Percentiles rank a stretch among this genome's conserved stretches.
Evolutionary conservation across 768 basidiomycete species (phyloP).

Genomic region (Tylopilus intermedius): DNA sequence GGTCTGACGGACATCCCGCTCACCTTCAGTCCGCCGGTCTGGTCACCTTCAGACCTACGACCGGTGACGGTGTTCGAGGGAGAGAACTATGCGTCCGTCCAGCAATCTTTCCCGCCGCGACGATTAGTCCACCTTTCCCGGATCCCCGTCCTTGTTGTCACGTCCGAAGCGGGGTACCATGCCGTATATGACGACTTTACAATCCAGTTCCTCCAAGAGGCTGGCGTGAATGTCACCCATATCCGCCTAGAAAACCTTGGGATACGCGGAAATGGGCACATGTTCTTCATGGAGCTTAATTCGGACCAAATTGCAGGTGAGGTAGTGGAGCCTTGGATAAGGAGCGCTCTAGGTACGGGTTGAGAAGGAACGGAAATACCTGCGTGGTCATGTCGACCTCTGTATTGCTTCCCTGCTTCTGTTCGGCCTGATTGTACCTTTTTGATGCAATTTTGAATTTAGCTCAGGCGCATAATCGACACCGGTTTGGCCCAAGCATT

Average conservation of each 20-base stretch:
- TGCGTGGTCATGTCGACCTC: background rate
- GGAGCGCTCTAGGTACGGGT: slow-evolving; percentile 8
- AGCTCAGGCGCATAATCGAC: background rate
- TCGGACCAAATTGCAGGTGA: slow-evolving; percentile 37
- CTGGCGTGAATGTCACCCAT: slow-evolving; percentile 42
- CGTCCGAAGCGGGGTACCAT: slow-evolving; percentile 48
- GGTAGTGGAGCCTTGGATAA: slow-evolving; percentile 40
- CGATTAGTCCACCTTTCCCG: slow-evolving; percentile 38
- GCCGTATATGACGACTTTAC: slow-evolving; percentile 45
- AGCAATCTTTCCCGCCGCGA: slow-evolving; percentile 41
- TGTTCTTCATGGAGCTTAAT: slow-evolving; percentile 56
- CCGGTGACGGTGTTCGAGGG: slow-evolving; percentile 24
- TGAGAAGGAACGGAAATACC: background rate
- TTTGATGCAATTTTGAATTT: background rate
- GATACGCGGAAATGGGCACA: slow-evolving; percentile 50
- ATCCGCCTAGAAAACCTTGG: slow-evolving; percentile 39
- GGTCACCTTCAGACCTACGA: slow-evolving; percentile 35
- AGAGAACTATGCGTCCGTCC: slow-evolving; percentile 36
- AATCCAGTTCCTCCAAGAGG: slow-evolving; percentile 39
- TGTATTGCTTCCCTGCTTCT: background rate
- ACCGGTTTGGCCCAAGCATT: background rate
- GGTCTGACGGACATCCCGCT: slow-evolving; percentile 48
- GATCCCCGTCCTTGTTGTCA: slow-evolving; percentile 45
- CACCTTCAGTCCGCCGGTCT: slow-evolving; percentile 38
- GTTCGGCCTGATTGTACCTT: background rate